Percentiles rank a stretch among this genome's conserved stretches.
Evolutionary conservation across 352 stramenopile species (phyloP).

Genomic region (Pythium folliculosum): DNA sequence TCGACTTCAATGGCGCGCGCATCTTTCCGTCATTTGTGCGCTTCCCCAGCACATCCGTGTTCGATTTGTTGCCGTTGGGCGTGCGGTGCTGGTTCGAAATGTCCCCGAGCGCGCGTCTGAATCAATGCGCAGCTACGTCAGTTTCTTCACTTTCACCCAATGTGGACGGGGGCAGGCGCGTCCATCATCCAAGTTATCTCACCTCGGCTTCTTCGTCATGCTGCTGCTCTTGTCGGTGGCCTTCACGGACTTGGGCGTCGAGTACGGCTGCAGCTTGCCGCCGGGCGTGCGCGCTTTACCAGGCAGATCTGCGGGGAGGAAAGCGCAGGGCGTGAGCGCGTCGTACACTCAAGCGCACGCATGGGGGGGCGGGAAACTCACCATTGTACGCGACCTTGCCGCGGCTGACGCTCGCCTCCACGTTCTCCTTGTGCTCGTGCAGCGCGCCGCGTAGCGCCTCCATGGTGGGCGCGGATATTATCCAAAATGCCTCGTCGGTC

Average conservation of each 20-base stretch:
- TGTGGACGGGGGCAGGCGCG: no score
- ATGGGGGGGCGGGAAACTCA: slow-evolving; percentile 13
- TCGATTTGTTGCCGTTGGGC: slow-evolving; percentile 19
- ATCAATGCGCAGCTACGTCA: background rate
- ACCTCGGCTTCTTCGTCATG: slow-evolving; percentile 53
- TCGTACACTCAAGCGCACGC: background rate
- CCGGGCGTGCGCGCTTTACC: slow-evolving; percentile 16
- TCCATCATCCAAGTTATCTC: background rate
- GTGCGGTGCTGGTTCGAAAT: slow-evolving; percentile 79
- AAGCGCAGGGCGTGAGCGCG: background rate
- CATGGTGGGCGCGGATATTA: slow-evolving; percentile 30
- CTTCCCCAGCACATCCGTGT: slow-evolving; percentile 18
- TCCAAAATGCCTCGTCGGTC: background rate
- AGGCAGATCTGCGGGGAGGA: slow-evolving; percentile 5
- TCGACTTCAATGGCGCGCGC: slow-evolving; percentile 14
- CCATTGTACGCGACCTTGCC: slow-evolving; percentile 38
- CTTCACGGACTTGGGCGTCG: slow-evolving; percentile 40
- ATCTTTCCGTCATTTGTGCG: slow-evolving; percentile 2
- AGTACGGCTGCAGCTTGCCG: slow-evolving; percentile 30
- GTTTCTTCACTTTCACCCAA: background rate
- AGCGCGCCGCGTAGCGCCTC: slow-evolving; percentile 41
- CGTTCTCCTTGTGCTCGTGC: slow-evolving; percentile 75
- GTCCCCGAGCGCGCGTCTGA: slow-evolving; percentile 65
- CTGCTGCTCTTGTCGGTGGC: slow-evolving; percentile 25
- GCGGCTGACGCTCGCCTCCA: slow-evolving; percentile 37